Conservation (phyloP, 1,284 basidiomycete genomes). For the Trichosporon sp. region DNA sequence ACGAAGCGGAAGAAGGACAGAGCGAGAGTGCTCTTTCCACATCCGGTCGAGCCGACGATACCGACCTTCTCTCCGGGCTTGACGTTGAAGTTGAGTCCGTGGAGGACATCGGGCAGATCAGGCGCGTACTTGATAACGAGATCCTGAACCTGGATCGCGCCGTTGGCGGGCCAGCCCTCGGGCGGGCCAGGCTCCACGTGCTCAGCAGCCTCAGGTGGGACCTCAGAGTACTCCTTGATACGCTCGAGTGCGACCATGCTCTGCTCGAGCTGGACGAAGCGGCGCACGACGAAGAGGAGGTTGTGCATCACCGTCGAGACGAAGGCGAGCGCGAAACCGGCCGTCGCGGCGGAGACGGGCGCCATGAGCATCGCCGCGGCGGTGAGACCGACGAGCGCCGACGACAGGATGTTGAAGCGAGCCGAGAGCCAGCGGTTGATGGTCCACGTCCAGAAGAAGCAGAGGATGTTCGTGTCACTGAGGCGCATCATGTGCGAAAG, state of each 20-base stretch:
- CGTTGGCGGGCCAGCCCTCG: conserved; percentile 75
- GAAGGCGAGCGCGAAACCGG: conserved; percentile 80
- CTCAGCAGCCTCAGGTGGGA: conserved; percentile 74
- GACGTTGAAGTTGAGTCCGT: conserved; percentile 76
- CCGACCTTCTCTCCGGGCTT: conserved; percentile 72
- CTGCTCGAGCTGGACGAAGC: conserved; percentile 84
- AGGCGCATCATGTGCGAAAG: conserved; percentile 81
- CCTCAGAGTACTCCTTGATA: conserved; percentile 73
- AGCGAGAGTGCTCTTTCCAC: conserved; percentile 76
- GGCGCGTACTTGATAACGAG: conserved; percentile 82
- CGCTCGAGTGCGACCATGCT: conserved; percentile 93
- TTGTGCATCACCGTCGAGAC: conserved; percentile 73
- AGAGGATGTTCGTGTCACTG: conserved; percentile 76
- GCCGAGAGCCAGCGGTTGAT: conserved; percentile 56
- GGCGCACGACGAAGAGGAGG: conserved; percentile 63
- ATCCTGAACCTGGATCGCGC: conserved; percentile 74
- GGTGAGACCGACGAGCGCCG: conserved; percentile 70
- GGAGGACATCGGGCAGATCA: conserved; percentile 80
- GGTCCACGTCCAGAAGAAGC: conserved; percentile 82
- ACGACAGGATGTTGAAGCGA: conserved; percentile 79
- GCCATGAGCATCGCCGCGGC: conserved; percentile 69
- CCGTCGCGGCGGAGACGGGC: conserved; percentile 72
- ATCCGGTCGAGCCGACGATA: conserved; percentile 83
- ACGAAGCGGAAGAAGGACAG: conserved; percentile 95
- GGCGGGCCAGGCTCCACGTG: conserved; percentile 82